phyloP scores from a whole-genome alignment of 768 basidiomycete genomes.

The Amylocystis lapponica region DNA sequence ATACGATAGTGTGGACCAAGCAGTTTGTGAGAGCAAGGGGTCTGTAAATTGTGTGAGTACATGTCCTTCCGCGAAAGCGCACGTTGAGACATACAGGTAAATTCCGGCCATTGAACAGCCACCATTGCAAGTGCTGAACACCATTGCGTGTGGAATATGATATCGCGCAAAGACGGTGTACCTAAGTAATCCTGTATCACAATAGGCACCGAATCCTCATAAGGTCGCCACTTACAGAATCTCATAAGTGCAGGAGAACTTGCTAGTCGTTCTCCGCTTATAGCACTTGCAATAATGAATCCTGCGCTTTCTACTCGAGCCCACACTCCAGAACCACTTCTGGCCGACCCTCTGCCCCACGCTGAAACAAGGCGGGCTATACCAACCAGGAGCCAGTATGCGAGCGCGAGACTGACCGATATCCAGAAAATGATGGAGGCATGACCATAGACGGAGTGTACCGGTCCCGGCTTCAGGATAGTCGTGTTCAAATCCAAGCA shows the following conservation, averaged over 20 bases:
- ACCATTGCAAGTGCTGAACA: constrained; percentile 86
- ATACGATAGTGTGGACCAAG: constrained; percentile 81
- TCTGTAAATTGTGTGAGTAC: constrained; percentile 39
- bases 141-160: constrained; percentile 93
- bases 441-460: constrained; percentile 55
- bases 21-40: constrained; percentile 81
- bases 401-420: constrained; percentile 65
- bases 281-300: constrained; percentile 85
- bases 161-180: constrained; percentile 88
- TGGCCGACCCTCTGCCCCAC: constrained; percentile 66
- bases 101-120: constrained; percentile 91
- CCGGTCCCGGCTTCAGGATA: constrained; percentile 56
- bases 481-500: constrained; percentile 80
- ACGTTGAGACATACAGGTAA: constrained; percentile 59
- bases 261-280: constrained; percentile 86
- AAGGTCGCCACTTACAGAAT: constrained; percentile 80
- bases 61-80: constrained; percentile 1
- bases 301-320: constrained; percentile 75
- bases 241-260: constrained; percentile 81
- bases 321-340: constrained; percentile 60
- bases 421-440: constrained; percentile 68
- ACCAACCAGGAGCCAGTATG: constrained; percentile 82
- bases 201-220: constrained; percentile 1
- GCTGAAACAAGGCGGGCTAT: constrained; percentile 78
- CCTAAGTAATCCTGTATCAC: constrained; percentile 36